Base-by-base conservation (phyloP, 1,284 basidiomycete species). In the Cerrena zonata region DNA sequence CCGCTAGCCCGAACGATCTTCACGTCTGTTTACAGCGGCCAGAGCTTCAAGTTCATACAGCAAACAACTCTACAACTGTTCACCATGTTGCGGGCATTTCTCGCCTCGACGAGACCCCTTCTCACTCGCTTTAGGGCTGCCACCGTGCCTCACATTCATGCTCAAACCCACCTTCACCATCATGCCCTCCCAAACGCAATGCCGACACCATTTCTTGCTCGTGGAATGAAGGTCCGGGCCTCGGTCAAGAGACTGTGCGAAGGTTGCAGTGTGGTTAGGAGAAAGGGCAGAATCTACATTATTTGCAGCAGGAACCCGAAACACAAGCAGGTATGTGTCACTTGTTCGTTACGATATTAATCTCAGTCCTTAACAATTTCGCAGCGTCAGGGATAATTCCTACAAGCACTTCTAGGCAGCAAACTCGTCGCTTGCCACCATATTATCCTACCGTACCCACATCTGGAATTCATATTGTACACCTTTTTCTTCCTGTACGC, bases 141-240 rank as follows among this genome's bases (percentile, higher is more conserved):
- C 37, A 55, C 70, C 30, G 51, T 69, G 13, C 61, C 69, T 13
- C 69, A 68, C 51, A 24, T 62, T 15, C 66, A 69, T 48, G 65
- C 51, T 44, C 65, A 54, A 48, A 60, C 30, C 43, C 67, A 59
- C 57, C 64, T 55, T 56, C 66, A 58, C 69, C 69, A 56, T 56
- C 58, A 57, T 30, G 61, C 58, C 15, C 53, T 53, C 13, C 54
- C 61, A 34, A 39, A 50, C 45, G 43, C 59, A 21, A 48, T 58
- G 27, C 56, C 64, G 26, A 61, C 57, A 49, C 69, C 69, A 18
- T 56, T 68, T 7, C 62, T 80, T 19, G 66, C 76, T 24, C 74
- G 94, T 58, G 93, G 93, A 38, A 96, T 97, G 91, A 99, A 98
- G 77, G 94, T 99, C 50, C 84, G 94, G 54, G 89, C 89, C 26